These are phyloP conservation scores for Ambrosiella cleistominuta DNA, from an alignment of 2,329 filamentous ascomycete genomes.

Conservation along the genomic window DNA sequence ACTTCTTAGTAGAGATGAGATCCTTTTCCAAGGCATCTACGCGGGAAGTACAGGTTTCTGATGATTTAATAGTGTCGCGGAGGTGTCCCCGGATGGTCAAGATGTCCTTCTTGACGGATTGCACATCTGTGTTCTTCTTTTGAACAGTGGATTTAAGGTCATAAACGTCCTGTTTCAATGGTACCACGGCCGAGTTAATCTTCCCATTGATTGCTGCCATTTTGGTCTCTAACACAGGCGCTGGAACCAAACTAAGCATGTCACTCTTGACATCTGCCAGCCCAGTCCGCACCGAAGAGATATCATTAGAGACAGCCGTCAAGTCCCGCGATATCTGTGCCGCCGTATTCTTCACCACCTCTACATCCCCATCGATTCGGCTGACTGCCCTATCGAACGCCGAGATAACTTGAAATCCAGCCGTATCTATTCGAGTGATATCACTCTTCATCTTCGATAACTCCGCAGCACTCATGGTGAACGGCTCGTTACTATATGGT, in stretches of 20 bases:
- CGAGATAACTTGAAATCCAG: conserved; percentile 22
- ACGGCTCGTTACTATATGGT: background rate
- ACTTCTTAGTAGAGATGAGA: conserved; percentile 16
- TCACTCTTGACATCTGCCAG: conserved; percentile 14
- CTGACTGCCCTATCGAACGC: conserved; percentile 21
- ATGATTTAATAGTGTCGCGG: background rate
- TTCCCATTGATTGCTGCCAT: background rate
- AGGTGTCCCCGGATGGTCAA: background rate
- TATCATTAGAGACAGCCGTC: conserved; percentile 15
- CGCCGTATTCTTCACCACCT: conserved; percentile 19
- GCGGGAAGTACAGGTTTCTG: background rate
- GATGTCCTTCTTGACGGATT: background rate
- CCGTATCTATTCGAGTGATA: conserved; percentile 22
- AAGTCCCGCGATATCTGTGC: conserved; percentile 17
- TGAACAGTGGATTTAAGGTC: background rate
- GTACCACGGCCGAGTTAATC: background rate
- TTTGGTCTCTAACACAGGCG: background rate
- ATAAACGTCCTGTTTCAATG: background rate
- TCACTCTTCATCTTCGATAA: conserved; percentile 15
- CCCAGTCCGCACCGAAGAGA: conserved; percentile 18
- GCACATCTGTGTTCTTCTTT: background rate
- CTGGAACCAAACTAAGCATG: background rate
- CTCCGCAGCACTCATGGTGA: conserved; percentile 1
- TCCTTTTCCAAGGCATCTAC: conserved; percentile 13
- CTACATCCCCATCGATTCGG: conserved; percentile 21